Evolutionary conservation across 2,329 filamentous ascomycete species (phyloP).

Genomic region (Penicillium sp.): DNA sequence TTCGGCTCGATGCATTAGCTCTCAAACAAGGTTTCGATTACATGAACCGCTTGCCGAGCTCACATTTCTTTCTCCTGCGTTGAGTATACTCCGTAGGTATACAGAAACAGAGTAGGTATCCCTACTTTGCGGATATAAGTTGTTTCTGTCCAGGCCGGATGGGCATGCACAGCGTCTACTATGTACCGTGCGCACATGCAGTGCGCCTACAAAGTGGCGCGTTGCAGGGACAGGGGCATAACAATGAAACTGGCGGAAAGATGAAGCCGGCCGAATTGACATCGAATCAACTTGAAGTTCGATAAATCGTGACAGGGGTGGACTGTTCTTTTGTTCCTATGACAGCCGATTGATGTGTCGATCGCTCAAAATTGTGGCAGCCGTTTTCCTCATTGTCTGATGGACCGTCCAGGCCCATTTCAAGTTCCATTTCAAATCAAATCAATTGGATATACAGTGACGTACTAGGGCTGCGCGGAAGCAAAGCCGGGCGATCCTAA

Average conservation of each 20-base stretch:
- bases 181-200: constrained; percentile 7
- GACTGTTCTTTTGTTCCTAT: constrained; percentile 6
- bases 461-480: constrained; percentile 21
- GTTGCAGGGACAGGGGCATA: constrained; percentile 7
- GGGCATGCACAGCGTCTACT: not conserved
- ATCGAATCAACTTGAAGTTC: constrained; percentile 13
- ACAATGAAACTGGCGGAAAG: not conserved
- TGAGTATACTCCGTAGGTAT: not conserved
- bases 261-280: not conserved
- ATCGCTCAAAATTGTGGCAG: constrained; percentile 11
- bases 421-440: not conserved
- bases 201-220: constrained; percentile 11
- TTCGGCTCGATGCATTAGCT: constrained; percentile 29
- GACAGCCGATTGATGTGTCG: constrained; percentile 11
- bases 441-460: not conserved
- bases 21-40: constrained; percentile 24
- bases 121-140: not conserved
- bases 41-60: constrained; percentile 20
- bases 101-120: too few relatives aligned
- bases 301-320: constrained; percentile 1
- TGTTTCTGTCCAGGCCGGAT: not conserved
- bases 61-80: not conserved
- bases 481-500: constrained; percentile 21
- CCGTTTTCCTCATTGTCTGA: constrained; percentile 7
- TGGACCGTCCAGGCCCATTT: not conserved